Conservation (phyloP, 495 filamentous ascomycete species). For the Hypoxylon fuscum region DNA sequence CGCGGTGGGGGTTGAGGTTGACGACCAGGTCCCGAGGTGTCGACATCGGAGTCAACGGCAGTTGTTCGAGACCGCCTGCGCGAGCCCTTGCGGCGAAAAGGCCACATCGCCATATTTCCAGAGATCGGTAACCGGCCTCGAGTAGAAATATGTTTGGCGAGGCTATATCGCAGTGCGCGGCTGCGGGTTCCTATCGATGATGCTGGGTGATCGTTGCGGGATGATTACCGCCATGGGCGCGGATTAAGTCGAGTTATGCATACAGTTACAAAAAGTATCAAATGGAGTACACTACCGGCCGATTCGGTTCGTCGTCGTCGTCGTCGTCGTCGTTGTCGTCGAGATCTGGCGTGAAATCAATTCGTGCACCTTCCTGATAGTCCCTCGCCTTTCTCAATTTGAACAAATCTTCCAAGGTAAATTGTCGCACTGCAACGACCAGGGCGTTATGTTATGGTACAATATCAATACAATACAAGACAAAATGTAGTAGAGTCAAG, state of each 20-base stretch:
- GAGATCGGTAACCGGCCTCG: constrained; percentile 25
- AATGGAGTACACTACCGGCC: constrained; percentile 3
- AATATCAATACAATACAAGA: no score
- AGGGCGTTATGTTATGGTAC: constrained; percentile 22
- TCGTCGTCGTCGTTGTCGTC: no score
- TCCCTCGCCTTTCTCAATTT: constrained; percentile 19
- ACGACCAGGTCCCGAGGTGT: constrained; percentile 35
- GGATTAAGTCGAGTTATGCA: constrained; percentile 36
- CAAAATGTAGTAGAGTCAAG: no score
- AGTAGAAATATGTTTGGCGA: constrained; percentile 28
- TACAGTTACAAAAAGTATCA: constrained; percentile 21
- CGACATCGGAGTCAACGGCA: constrained; percentile 47
- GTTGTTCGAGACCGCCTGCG: constrained; percentile 54
- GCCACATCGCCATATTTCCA: constrained; percentile 77
- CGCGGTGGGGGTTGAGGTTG: constrained; percentile 43
- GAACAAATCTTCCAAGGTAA: constrained; percentile 16
- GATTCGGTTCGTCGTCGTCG: constrained; percentile 18
- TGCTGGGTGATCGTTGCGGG: constrained; percentile 37
- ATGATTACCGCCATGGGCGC: constrained; percentile 48
- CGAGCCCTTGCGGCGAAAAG: constrained; percentile 74
- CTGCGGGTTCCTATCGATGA: constrained; percentile 35
- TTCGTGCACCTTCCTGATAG: constrained; percentile 5
- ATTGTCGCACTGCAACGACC: constrained; percentile 34
- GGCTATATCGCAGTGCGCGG: constrained; percentile 35
- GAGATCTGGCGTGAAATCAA: constrained; percentile 28